Percentiles rank a stretch among this genome's conserved stretches.
These are phyloP conservation scores for Malassezia psittaci DNA, from an alignment of 1,284 basidiomycete species.

Conservation along the genomic window DNA sequence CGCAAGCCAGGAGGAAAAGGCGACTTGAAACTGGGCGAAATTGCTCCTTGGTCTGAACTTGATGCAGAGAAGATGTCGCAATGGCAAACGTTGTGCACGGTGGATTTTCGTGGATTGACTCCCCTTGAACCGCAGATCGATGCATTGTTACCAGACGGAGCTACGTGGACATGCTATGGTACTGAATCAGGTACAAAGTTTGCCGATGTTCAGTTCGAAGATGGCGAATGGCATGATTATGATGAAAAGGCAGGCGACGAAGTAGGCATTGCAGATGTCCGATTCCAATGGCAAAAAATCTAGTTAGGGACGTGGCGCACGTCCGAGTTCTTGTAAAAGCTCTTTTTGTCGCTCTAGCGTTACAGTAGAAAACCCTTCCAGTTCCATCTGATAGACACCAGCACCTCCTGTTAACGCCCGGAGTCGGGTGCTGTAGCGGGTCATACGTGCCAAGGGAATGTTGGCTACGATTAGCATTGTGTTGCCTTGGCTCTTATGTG, in stretches of 20 bases:
- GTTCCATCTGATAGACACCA: conserved; percentile 66
- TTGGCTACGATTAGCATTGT: conserved; percentile 49
- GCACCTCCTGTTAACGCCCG: conserved; percentile 71
- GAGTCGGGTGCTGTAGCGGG: conserved; percentile 67
- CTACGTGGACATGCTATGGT: conserved; percentile 32
- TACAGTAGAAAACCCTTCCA: conserved; percentile 60
- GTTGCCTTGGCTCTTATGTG: conserved; percentile 48
- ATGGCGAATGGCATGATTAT: conserved; percentile 47
- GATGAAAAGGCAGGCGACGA: conserved; percentile 42
- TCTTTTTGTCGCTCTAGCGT: conserved; percentile 24
- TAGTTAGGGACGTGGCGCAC: conserved; percentile 14
- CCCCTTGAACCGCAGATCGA: conserved; percentile 17
- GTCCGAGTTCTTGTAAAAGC: conserved; percentile 31
- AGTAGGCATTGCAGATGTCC: conserved; percentile 38
- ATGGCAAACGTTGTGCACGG: conserved; percentile 33
- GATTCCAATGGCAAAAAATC: conserved; percentile 19
- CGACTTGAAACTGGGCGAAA: conserved; percentile 21
- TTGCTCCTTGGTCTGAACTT: conserved; percentile 26
- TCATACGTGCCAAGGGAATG: conserved; percentile 66
- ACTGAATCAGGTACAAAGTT: conserved; percentile 28
- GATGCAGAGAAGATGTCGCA: conserved; percentile 16
- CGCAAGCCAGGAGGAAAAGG: conserved; percentile 3
- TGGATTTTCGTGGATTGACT: conserved; percentile 43
- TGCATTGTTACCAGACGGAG: conserved; percentile 18
- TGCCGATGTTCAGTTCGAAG: conserved; percentile 38